These are phyloP conservation scores for Botrytis deweyae DNA, from an alignment of 2,329 filamentous ascomycete species.

Conservation along the genomic window DNA sequence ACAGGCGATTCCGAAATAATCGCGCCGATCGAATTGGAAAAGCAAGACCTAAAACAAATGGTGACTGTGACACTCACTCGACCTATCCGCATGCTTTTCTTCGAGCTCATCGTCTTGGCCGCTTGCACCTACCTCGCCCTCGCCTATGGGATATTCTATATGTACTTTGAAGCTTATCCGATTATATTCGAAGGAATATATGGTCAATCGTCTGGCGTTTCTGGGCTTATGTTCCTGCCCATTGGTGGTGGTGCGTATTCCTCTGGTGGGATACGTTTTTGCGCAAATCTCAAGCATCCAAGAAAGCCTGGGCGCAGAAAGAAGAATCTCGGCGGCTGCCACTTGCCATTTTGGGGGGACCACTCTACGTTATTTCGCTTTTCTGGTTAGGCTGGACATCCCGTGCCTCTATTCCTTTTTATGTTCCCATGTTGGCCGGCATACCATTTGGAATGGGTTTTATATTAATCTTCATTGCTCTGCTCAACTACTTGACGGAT, in stretches of 20 bases:
- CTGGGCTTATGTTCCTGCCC: conserved; percentile 61
- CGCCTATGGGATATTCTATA: conserved; percentile 62
- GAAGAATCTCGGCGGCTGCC: conserved; percentile 52
- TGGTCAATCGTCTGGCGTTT: conserved; percentile 55
- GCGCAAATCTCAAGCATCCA: conserved; percentile 49
- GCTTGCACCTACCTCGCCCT: conserved; percentile 60
- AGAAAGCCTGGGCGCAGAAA: conserved; percentile 50
- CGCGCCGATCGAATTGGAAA: conserved; percentile 63
- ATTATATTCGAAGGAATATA: conserved; percentile 62
- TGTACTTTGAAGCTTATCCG: conserved; percentile 65
- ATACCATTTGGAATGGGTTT: conserved; percentile 53
- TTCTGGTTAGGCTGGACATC: conserved; percentile 61
- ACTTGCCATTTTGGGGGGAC: conserved; percentile 50
- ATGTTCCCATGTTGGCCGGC: conserved; percentile 56
- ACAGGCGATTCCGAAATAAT: conserved; percentile 56
- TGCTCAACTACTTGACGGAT: conserved; percentile 59
- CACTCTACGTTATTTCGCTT: conserved; percentile 47
- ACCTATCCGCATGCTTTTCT: conserved; percentile 57
- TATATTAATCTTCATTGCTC: conserved; percentile 57
- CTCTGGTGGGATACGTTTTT: conserved; percentile 52
- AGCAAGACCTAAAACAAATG: conserved; percentile 50
- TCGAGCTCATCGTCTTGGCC: conserved; percentile 63
- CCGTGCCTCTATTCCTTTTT: conserved; percentile 52
- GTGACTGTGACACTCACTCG: conserved; percentile 59
- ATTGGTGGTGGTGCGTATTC: conserved; percentile 53